Conservation (phyloP, 1,139 yeast species). For the Suhomyces terraborum region DNA sequence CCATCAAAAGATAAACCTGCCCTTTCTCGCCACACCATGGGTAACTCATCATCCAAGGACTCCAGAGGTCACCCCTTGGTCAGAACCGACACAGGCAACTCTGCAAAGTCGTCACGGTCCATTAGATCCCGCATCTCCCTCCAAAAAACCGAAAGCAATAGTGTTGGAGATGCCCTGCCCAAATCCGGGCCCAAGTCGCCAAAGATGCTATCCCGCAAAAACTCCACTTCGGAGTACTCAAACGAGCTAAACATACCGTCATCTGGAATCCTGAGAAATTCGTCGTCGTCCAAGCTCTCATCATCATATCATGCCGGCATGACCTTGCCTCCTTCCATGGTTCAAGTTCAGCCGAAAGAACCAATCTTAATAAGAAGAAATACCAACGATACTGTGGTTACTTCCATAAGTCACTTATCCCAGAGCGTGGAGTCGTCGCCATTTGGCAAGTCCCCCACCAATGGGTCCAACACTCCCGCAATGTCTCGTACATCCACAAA, state of each 20-base stretch:
- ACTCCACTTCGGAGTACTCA: constrained; percentile 25
- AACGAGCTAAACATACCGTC: constrained; percentile 13
- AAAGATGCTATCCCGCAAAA: constrained; percentile 40
- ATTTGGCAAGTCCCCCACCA: constrained; percentile 13
- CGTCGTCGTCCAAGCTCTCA: constrained; percentile 15
- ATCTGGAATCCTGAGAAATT: constrained; percentile 17
- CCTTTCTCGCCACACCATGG: constrained; percentile 31
- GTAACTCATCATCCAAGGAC: constrained; percentile 45
- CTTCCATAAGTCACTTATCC: constrained; percentile 12
- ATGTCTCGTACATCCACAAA: constrained; percentile 40
- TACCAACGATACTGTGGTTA: constrained; percentile 31
- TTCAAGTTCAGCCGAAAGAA: constrained; percentile 64
- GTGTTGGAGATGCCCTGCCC: constrained; percentile 21
- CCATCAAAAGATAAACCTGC: no score
- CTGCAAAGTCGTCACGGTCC: constrained; percentile 53
- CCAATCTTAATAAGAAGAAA: constrained; percentile 57
- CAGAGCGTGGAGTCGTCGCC: constrained; percentile 15
- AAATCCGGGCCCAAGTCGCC: constrained; percentile 36
- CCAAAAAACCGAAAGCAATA: constrained; percentile 34
- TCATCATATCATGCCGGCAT: constrained; percentile 15
- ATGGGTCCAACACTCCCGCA: constrained; percentile 12
- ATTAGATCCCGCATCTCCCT: constrained; percentile 46
- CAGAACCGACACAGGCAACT: constrained; percentile 55
- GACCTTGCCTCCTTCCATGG: constrained; percentile 67
- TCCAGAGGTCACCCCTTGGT: constrained; percentile 46